These are phyloP conservation scores for Zygosaccharomyces rouxii DNA, from an alignment of 805 yeast genomes.

Conservation along the genomic window DNA sequence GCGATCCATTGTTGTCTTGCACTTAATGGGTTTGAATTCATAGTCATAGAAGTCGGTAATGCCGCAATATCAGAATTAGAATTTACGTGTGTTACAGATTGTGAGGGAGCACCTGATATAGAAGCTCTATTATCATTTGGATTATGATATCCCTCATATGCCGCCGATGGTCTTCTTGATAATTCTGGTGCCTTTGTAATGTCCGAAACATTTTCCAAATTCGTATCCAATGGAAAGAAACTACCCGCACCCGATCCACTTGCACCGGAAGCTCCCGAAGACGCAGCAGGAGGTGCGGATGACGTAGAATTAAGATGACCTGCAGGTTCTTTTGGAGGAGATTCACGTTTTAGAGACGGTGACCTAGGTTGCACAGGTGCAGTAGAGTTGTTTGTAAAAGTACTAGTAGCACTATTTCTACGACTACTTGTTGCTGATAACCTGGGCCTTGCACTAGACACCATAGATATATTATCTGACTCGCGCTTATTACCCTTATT, in stretches of 20 bases:
- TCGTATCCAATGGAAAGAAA: conserved; percentile 28
- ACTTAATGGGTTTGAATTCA: neutral
- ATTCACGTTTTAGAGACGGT: neutral
- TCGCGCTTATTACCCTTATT: conserved; percentile 1
- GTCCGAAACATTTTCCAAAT: conserved; percentile 28
- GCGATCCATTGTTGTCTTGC: conserved; percentile 42
- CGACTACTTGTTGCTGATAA: conserved; percentile 7
- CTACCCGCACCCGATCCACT: neutral
- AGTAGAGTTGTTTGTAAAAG: neutral
- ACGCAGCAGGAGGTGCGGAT: neutral
- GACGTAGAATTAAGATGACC: neutral
- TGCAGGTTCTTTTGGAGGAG: neutral
- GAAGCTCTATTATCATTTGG: neutral
- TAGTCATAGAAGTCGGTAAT: neutral
- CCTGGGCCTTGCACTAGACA: conserved; percentile 4
- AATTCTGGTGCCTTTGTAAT: conserved; percentile 18
- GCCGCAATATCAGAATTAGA: neutral
- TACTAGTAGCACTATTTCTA: conserved; percentile 11
- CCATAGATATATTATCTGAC: neutral
- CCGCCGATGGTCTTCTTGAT: neutral
- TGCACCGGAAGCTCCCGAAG: neutral
- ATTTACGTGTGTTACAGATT: neutral
- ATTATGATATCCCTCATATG: neutral
- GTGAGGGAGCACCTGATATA: neutral
- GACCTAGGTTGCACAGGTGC: neutral